phyloP scores from a whole-genome alignment of 257 asterid genomes.

The Ophiorrhiza pumila region DNA sequence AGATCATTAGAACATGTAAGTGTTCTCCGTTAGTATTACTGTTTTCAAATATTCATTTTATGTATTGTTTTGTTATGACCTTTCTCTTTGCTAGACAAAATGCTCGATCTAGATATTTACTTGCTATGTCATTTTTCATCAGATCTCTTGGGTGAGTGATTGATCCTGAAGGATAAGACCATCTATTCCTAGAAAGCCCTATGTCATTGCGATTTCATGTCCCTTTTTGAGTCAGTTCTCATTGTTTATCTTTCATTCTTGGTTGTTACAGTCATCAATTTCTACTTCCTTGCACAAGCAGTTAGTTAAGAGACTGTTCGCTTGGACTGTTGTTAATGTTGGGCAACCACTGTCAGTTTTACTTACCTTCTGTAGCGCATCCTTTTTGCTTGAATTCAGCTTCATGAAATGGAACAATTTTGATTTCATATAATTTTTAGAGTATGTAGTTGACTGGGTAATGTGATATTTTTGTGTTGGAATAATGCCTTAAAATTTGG shows the following conservation, averaged over 20 bases:
- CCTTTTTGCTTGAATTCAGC: not conserved
- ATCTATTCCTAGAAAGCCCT: not conserved
- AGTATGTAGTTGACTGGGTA: not conserved
- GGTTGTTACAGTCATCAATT: not conserved
- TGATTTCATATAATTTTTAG: not conserved
- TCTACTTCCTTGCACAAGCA: not conserved
- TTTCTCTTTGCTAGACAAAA: not conserved
- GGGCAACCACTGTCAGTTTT: not conserved
- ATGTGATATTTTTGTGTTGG: not conserved
- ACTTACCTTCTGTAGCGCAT: not conserved
- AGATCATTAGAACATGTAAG: constrained; percentile 79
- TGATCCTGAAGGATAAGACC: not conserved
- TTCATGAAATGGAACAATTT: not conserved
- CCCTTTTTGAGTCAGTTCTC: not conserved
- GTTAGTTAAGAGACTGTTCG: not conserved
- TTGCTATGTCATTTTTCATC: not conserved
- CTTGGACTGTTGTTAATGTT: not conserved
- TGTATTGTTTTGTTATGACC: not conserved
- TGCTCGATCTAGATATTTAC: not conserved
- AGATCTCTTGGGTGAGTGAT: not conserved
- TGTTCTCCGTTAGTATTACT: constrained; percentile 5
- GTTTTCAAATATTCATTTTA: not conserved
- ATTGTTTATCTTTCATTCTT: not conserved
- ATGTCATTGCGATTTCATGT: not conserved
- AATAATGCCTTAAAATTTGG: constrained; percentile 28